Conservation (phyloP, 176 grass and related monocot species). For the Eragrostis curvula region DNA sequence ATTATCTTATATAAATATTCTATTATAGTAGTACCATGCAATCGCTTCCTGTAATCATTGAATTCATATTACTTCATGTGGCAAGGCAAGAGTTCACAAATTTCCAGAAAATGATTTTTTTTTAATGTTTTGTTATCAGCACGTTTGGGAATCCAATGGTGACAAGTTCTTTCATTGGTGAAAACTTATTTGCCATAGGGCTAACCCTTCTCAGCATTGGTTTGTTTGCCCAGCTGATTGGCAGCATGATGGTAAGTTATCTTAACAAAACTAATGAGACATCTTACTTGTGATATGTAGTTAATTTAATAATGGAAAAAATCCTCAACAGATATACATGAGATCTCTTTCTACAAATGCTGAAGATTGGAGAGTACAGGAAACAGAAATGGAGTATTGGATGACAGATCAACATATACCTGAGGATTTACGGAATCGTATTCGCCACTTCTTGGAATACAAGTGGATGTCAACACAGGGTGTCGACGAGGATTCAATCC, state of each 20-base stretch:
- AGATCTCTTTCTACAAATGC: conserved; percentile 46
- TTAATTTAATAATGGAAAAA: background rate
- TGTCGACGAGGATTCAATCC: conserved; percentile 50
- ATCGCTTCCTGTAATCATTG: background rate
- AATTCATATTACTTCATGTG: conserved; percentile 1
- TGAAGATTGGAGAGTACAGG: conserved; percentile 57
- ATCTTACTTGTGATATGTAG: background rate
- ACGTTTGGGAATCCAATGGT: conserved; percentile 46
- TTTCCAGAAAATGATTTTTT: conserved; percentile 1
- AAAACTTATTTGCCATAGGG: conserved; percentile 51
- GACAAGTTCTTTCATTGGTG: conserved; percentile 50
- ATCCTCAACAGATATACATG: conserved; percentile 47
- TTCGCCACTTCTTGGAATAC: conserved; percentile 39
- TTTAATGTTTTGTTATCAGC: conserved; percentile 28
- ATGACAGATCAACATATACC: conserved; percentile 57
- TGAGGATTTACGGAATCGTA: conserved; percentile 27
- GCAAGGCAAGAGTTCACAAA: background rate
- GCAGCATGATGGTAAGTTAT: conserved; percentile 52
- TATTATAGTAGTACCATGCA: background rate
- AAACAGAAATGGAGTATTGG: conserved; percentile 63
- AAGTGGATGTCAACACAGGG: conserved; percentile 58
- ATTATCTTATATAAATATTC: background rate
- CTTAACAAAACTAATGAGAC: background rate
- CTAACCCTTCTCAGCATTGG: conserved; percentile 47
- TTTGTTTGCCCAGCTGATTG: conserved; percentile 61